phyloP scores from a whole-genome alignment of 306 rosid genomes.

The Luffa acutangula region DNA sequence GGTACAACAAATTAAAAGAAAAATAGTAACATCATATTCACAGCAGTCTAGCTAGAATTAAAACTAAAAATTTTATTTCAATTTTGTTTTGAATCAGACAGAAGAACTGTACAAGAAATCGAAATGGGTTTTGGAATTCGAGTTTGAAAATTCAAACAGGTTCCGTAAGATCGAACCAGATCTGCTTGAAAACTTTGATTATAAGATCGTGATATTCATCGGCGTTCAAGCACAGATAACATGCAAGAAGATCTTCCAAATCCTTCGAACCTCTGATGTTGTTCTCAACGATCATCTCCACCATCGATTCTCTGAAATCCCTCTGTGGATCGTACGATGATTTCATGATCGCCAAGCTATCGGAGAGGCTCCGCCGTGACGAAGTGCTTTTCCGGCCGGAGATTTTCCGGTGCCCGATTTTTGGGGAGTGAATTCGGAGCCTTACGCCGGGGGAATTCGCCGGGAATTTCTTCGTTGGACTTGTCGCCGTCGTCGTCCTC shows the following conservation, averaged over 20 bases:
- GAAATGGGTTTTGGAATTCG: not conserved
- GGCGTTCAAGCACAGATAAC: conserved; percentile 75
- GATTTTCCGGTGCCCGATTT: conserved; percentile 20
- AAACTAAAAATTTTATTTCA: not conserved
- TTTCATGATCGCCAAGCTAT: conserved; percentile 74
- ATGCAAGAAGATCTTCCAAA: conserved; percentile 93
- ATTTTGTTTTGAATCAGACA: not conserved
- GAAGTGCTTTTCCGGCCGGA: conserved; percentile 34
- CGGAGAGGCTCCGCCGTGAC: conserved; percentile 36
- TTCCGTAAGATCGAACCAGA: conserved; percentile 80
- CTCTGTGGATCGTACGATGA: conserved; percentile 71
- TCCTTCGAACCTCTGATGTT: conserved; percentile 77
- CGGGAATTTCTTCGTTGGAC: conserved; percentile 29
- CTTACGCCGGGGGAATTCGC: conserved; percentile 47
- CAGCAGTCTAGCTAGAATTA: not conserved
- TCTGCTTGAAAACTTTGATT: conserved; percentile 90
- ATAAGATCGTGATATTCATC: conserved; percentile 90
- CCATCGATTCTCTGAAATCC: conserved; percentile 91
- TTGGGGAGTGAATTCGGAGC: conserved; percentile 59
- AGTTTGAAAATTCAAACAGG: not conserved
- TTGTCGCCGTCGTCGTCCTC: conserved; percentile 11
- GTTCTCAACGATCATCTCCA: conserved; percentile 90
- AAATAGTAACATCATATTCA: not conserved
- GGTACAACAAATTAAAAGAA: not conserved
- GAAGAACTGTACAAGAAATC: not conserved